These are phyloP conservation scores for Murraya koenigii DNA, from an alignment of 345 rosid genomes.

Conservation along the genomic window DNA sequence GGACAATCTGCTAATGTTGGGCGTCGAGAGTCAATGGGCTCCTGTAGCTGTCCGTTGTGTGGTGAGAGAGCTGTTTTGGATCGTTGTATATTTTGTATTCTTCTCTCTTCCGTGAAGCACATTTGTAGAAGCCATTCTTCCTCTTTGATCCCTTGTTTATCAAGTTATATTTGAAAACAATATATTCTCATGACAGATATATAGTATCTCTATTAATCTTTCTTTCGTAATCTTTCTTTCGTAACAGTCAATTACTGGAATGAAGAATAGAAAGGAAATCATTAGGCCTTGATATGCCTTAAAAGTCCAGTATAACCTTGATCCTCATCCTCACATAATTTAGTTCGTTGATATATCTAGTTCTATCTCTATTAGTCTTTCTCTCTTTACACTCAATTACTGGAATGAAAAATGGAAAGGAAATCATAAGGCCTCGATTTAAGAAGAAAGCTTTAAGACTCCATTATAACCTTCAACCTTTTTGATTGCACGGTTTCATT, in stretches of 20 bases:
- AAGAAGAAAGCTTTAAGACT: not conserved
- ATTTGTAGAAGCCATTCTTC: not conserved
- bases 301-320: not conserved
- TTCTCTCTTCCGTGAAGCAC: not conserved
- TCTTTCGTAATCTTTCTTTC: not conserved
- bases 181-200: not conserved
- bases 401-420: not conserved
- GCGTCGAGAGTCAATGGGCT: slow-evolving; percentile 96
- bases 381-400: not conserved
- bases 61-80: slow-evolving; percentile 41
- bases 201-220: not conserved
- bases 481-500: not conserved
- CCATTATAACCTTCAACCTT: not conserved
- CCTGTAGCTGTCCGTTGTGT: slow-evolving; percentile 83
- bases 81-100: not conserved
- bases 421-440: not conserved
- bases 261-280: not conserved
- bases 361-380: not conserved
- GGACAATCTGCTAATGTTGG: slow-evolving; percentile 82
- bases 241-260: not conserved
- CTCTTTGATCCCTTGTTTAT: not conserved
- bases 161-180: not conserved
- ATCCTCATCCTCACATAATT: not conserved
- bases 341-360: not conserved
- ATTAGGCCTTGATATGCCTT: not conserved